Percentiles rank a stretch among this genome's conserved stretches.
phyloP scores from a whole-genome alignment of 2,329 filamentous ascomycete species.

The Cordyceps cicadae region DNA sequence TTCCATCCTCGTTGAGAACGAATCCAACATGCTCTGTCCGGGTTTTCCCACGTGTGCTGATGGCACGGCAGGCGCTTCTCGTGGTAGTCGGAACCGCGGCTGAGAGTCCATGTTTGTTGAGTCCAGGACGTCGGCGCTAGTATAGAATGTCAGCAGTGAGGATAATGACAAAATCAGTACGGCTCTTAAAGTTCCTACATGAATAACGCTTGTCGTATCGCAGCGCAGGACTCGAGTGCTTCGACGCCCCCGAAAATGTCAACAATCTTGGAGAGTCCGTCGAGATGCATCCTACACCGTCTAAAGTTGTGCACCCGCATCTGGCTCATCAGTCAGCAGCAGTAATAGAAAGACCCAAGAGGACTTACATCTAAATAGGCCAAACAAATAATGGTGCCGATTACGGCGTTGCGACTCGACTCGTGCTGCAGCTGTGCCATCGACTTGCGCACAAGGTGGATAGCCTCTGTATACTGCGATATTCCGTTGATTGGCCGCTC shows the following conservation, averaged over 20 bases:
- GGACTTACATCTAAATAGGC: background rate
- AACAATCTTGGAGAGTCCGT: background rate
- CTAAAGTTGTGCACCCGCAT: background rate
- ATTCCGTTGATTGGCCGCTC: background rate
- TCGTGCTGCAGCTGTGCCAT: background rate
- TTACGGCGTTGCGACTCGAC: background rate
- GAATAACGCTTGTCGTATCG: background rate
- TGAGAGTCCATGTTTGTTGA: conserved; percentile 13
- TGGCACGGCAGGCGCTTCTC: background rate
- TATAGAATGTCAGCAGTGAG: background rate
- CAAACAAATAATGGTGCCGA: background rate
- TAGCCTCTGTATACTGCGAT: background rate
- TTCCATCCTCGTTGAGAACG: background rate
- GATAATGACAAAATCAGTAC: too few species aligned
- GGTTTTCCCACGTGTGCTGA: background rate
- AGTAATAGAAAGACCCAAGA: background rate
- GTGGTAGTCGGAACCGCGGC: conserved; percentile 13
- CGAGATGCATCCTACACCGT: background rate
- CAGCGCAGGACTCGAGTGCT: background rate
- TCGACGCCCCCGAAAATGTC: background rate
- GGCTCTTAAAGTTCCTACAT: background rate
- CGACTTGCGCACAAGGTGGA: background rate
- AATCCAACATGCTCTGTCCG: background rate
- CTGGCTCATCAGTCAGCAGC: background rate
- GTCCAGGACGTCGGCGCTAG: conserved; percentile 14